These are phyloP conservation scores for Phytophthora cryptogea DNA, from an alignment of 352 stramenopile genomes.

Conservation along the genomic window DNA sequence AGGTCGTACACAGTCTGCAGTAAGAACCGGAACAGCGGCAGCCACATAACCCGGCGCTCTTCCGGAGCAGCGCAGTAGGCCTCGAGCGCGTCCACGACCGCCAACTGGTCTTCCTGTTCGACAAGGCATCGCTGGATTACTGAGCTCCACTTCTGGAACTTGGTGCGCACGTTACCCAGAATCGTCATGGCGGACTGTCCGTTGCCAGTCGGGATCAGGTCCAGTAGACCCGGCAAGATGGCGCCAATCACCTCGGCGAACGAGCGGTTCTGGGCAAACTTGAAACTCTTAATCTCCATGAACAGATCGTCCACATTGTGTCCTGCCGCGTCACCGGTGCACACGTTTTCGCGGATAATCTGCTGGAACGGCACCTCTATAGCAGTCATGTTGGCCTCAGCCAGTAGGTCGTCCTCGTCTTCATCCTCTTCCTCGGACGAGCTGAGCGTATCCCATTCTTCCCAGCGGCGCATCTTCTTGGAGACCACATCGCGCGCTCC, in stretches of 20 bases:
- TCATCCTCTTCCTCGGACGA: slow-evolving; percentile 82
- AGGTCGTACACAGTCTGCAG: slow-evolving; percentile 94
- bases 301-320: slow-evolving; percentile 91
- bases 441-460: slow-evolving; percentile 81
- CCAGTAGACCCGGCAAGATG: slow-evolving; percentile 74
- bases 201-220: slow-evolving; percentile 58
- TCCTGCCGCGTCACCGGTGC: slow-evolving; percentile 68
- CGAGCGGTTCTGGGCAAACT: slow-evolving; percentile 92
- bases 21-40: slow-evolving; percentile 92
- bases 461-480: slow-evolving; percentile 62
- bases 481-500: slow-evolving; percentile 65
- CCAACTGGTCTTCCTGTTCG: slow-evolving; percentile 69
- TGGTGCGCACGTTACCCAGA: slow-evolving; percentile 77
- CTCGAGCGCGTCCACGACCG: slow-evolving; percentile 66
- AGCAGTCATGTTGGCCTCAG: slow-evolving; percentile 36
- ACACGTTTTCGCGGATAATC: slow-evolving; percentile 85
- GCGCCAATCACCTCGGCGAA: slow-evolving; percentile 81
- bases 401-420: slow-evolving; percentile 56
- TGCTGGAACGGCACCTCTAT: slow-evolving; percentile 69
- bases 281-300: slow-evolving; percentile 94
- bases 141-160: slow-evolving; percentile 90
- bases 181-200: slow-evolving; percentile 63
- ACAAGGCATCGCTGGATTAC: slow-evolving; percentile 92
- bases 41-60: slow-evolving; percentile 55
- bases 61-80: slow-evolving; percentile 51